These are phyloP conservation scores for Phytopythium helicoides DNA, from an alignment of 352 stramenopile species.

Conservation along the genomic window DNA sequence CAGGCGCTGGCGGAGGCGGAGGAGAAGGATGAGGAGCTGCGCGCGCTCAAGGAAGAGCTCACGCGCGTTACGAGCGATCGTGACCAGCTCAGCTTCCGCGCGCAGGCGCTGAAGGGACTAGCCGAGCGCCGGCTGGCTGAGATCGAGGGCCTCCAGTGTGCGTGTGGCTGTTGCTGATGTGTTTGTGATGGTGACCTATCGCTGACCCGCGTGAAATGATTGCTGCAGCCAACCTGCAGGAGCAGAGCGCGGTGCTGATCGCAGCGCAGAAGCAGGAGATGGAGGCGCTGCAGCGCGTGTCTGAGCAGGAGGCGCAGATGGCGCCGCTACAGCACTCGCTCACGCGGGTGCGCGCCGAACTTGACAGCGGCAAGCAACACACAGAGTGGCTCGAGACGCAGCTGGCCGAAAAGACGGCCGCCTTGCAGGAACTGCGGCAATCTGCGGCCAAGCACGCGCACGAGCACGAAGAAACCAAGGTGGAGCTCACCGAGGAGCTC, in stretches of 20 bases:
- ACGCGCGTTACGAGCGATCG: conserved; percentile 42
- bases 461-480: conserved; percentile 59
- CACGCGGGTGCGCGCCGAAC: conserved; percentile 48
- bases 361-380: conserved; percentile 50
- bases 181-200: no score
- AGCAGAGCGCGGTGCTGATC: conserved; percentile 55
- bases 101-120: conserved; percentile 42
- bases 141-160: conserved; percentile 49
- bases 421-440: conserved; percentile 58
- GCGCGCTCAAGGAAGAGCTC: conserved; percentile 39
- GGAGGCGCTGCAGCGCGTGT: conserved; percentile 53
- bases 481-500: conserved; percentile 44
- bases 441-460: conserved; percentile 45
- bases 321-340: conserved; percentile 49
- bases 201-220: no score
- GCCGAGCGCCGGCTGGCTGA: conserved; percentile 61
- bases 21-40: conserved; percentile 24
- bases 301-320: conserved; percentile 59
- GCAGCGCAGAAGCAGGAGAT: conserved; percentile 59
- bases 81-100: conserved; percentile 50
- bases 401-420: conserved; percentile 61
- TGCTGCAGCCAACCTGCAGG: conserved; percentile 32
- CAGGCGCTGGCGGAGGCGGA: conserved; percentile 17
- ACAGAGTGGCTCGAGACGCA: conserved; percentile 68
- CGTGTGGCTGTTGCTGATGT: background rate